Base-by-base conservation (phyloP, 2,329 filamentous ascomycete genomes). In the Rutstroemia sp. region DNA sequence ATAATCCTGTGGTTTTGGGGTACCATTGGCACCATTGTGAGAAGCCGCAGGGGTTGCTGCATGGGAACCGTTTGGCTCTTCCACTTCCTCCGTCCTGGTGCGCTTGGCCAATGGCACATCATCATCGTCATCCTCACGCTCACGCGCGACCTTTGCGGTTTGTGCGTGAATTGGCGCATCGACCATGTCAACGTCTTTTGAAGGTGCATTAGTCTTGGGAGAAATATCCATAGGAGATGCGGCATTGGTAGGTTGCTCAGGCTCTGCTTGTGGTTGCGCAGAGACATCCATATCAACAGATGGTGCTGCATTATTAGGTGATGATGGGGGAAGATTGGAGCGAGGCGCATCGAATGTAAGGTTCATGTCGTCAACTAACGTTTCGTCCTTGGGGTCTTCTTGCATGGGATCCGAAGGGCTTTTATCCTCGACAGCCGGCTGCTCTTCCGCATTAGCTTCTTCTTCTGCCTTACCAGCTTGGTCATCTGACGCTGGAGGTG, bases 71-170 rank as follows among this genome's bases (percentile, higher is more conserved):
- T 21, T 58, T 9, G 37, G 21, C 19, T 12, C 41, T 44, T 7
- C 44, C 53, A 16, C 48, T 52, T 76, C 75, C 16, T 88, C 87
- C 0, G 89, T 87, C 72, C 86, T 92, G 39, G 88, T 83, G 25
- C 92, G 85, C 75, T 96, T 96, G 1, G 90, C 81, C 16, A 82
- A 81, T 53, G 86, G 90, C 61, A 89, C 81, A 14, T 74, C 74
- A 1, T 76, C 75, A 16, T 75, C 74, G 61, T 95, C 90, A 4
- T 90, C 85, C 57, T 95, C 90, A 14, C 92, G 85, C 63, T 86
- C 87, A 10, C 89, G 84, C 1, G 89, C 78, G 12, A 87, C 68
- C 72, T 92, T 92, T 3, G 70, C 69, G 3, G 61, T 51, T 48
- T 65, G 51, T 17, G 61, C 46, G 38, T 74, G 72, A 17, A 57